Evolutionary conservation across 768 basidiomycete species (phyloP).

Genomic region (Aureoboletus auriporus): DNA sequence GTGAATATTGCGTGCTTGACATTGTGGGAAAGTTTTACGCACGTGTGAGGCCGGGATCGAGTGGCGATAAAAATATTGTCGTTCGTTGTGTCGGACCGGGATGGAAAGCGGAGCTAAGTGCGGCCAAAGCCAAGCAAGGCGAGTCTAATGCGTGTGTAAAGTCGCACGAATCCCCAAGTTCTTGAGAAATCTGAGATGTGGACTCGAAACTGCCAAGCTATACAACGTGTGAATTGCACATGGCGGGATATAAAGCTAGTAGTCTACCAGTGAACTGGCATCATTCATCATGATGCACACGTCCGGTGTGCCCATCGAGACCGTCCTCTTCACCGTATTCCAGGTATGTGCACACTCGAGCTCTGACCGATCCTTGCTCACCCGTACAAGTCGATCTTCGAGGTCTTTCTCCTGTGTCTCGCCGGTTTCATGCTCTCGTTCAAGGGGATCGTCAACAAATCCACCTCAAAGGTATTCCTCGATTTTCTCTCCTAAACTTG

Average conservation of each 20-base stretch:
- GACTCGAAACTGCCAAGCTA: no score
- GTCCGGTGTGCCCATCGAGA: slow-evolving; percentile 4
- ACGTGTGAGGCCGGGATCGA: no score
- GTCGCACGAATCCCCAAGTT: no score
- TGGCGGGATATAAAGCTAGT: neutral
- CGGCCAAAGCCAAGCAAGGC: neutral
- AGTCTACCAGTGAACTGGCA: neutral
- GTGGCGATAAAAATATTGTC: no score
- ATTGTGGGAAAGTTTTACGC: no score
- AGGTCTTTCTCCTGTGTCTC: slow-evolving; percentile 83
- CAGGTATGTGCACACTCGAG: slow-evolving; percentile 14
- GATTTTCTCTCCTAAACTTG: neutral
- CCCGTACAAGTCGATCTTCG: slow-evolving; percentile 66
- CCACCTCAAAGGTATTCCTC: slow-evolving; percentile 72
- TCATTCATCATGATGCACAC: slow-evolving; percentile 1
- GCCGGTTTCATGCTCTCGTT: slow-evolving; percentile 80
- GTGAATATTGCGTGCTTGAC: neutral
- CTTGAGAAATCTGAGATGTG: no score
- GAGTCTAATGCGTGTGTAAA: no score
- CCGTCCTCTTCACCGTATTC: slow-evolving; percentile 27
- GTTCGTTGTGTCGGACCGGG: no score
- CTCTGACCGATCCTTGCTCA: neutral
- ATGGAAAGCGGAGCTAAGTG: no score
- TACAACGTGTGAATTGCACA: no score
- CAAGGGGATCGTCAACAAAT: slow-evolving; percentile 81